Evolutionary conservation across 2,329 filamentous ascomycete genomes (phyloP), one percentile per base, ranked within the genome.

Genomic region (Talaromyces sp.): DNA sequence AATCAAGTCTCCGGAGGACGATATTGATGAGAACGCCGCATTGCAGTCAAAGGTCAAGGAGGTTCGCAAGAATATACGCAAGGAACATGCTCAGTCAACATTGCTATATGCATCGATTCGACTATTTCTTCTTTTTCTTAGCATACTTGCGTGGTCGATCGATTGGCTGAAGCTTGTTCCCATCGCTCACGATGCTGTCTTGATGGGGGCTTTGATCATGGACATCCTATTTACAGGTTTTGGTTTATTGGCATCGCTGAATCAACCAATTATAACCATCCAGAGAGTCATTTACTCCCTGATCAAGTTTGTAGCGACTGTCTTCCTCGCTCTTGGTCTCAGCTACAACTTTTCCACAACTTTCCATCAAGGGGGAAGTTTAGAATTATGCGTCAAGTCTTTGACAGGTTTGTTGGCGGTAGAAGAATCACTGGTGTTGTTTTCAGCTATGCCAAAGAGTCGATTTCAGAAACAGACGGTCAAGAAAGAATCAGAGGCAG

Each of bases 331-430:
- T 29, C 40, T 67, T 13, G 38, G 47, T 10, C 19, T 63, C 25
- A 58, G 65, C 22, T 67, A 51, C n/a, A 58, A 63, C n/a, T 63
- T 66, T 34, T 63, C 64, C 36, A 49, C 29, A 13, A 51, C 45
- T 53, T 40, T 61, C 34, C 71, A 40, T 72, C 74, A 63, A 38
- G 70, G 73, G 31, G 72, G 75, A 45, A 76, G 76, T 56, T 77
- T 79, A 60, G 76, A 80, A 63, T 71, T 73, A 58, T 78, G 77
- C 61, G 77, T 77, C 22, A 77, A 77, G 64, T 67, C 74, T 17
- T 72, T 80, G 34, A 68, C 79, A 56, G 67, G 74, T 19, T 78
- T 80, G 45, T 79, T 80, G 74, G 70, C 71, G 17, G 72, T 72
- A 4, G 78, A 80, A 58, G 78, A 80, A 63, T 70, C 72, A n/a